phyloP scores from a whole-genome alignment of 495 filamentous ascomycete species.

The Aspergillus heteromorphus region DNA sequence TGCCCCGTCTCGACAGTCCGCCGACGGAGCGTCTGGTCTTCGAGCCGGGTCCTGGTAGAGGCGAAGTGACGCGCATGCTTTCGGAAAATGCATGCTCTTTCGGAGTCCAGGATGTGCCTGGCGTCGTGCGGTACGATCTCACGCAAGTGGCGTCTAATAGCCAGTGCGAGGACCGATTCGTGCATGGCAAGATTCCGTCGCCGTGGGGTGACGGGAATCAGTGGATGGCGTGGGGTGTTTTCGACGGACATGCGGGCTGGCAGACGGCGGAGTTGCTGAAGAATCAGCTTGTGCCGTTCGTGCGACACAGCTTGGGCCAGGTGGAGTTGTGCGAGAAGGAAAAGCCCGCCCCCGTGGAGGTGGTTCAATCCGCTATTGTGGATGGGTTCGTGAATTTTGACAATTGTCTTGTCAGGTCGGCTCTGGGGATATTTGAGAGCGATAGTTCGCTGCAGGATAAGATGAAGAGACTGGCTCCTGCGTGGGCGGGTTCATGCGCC shows the following conservation, averaged over 20 bases:
- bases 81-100: slow-evolving; percentile 28
- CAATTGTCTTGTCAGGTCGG: slow-evolving; percentile 40
- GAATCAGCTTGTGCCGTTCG: slow-evolving; percentile 35
- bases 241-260: slow-evolving; percentile 48
- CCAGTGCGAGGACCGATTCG: slow-evolving; percentile 44
- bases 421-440: slow-evolving; percentile 21
- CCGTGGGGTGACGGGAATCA: slow-evolving; percentile 27
- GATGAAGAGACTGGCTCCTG: slow-evolving; percentile 34
- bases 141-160: slow-evolving; percentile 41
- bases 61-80: slow-evolving; percentile 23
- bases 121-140: slow-evolving; percentile 40
- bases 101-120: slow-evolving; percentile 18
- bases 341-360: slow-evolving; percentile 8
- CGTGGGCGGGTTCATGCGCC: slow-evolving; percentile 55
- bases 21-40: slow-evolving; percentile 9
- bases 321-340: slow-evolving; percentile 13
- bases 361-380: slow-evolving; percentile 37
- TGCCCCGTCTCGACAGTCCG: slow-evolving; percentile 13
- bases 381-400: slow-evolving; percentile 48
- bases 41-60: slow-evolving; percentile 16
- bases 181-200: slow-evolving; percentile 39
- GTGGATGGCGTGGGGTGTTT: slow-evolving; percentile 47
- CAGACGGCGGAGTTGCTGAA: slow-evolving; percentile 39
- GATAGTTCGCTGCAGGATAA: slow-evolving; percentile 23
- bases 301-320: slow-evolving; percentile 29